Percentiles rank a stretch among this genome's conserved stretches.
phyloP scores from a whole-genome alignment of 805 yeast genomes.

The Barnettozyma populi region DNA sequence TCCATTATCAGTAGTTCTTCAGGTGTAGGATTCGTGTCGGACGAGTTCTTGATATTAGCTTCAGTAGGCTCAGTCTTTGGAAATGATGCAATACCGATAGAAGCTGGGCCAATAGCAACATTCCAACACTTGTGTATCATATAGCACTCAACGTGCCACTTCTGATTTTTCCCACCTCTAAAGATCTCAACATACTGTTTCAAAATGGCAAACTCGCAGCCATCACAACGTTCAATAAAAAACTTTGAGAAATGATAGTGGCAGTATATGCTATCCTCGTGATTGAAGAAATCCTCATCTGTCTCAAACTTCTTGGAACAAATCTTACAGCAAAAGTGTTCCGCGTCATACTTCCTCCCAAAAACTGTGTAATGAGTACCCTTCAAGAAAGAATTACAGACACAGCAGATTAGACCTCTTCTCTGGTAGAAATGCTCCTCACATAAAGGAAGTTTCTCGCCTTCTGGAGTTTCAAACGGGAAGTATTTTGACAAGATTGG shows the following conservation, averaged over 20 bases:
- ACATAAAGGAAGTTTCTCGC: conserved; percentile 61
- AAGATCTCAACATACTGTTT: conserved; percentile 92
- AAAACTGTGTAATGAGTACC: conserved; percentile 94
- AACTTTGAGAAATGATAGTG: conserved; percentile 86
- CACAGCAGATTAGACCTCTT: conserved; percentile 77
- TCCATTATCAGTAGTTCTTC: conserved; percentile 53
- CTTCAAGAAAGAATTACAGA: conserved; percentile 78
- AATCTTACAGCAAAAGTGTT: conserved; percentile 88
- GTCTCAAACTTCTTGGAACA: conserved; percentile 84
- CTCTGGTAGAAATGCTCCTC: conserved; percentile 90
- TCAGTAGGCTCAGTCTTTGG: conserved; percentile 25
- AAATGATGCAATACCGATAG: conserved; percentile 41
- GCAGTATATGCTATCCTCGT: conserved; percentile 76
- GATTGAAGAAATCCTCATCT: conserved; percentile 89
- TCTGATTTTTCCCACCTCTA: conserved; percentile 86
- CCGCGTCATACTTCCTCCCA: conserved; percentile 88
- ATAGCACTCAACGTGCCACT: conserved; percentile 99
- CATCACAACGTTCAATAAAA: conserved; percentile 87
- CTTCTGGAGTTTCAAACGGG: conserved; percentile 54
- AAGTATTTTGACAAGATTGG: conserved; percentile 85
- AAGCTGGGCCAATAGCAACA: conserved; percentile 62
- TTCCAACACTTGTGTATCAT: conserved; percentile 98
- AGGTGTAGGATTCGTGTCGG: conserved; percentile 35
- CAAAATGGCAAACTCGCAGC: conserved; percentile 85
- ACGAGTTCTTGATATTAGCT: conserved; percentile 18